A percentile compares a stretch with the other conserved stretches of the same genome.
Conservation (phyloP, 2,329 filamentous ascomycete genomes). For the Cercospora janseana region DNA sequence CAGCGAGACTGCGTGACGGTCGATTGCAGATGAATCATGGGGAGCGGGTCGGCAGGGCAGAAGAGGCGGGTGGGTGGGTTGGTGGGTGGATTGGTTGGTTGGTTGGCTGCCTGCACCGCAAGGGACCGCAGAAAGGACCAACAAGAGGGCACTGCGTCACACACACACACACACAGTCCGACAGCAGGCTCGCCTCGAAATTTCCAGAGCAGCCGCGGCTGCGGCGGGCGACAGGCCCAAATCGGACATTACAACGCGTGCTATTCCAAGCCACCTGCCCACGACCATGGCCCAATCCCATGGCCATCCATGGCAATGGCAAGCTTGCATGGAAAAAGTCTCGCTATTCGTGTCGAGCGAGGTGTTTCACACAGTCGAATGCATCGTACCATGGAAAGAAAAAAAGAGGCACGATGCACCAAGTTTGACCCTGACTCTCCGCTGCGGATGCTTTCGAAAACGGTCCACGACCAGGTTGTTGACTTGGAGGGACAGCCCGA, state of each 20-base stretch:
- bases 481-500: too few species aligned
- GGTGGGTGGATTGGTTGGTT: not conserved
- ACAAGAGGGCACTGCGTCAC: not conserved
- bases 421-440: too few species aligned
- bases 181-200: constrained; percentile 18
- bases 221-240: constrained; percentile 5
- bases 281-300: too few species aligned
- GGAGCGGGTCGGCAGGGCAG: not conserved
- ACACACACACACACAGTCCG: not conserved
- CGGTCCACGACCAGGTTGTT: too few species aligned
- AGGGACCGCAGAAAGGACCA: too few species aligned
- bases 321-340: not conserved
- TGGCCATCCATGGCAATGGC: constrained; percentile 4
- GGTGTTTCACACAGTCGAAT: too few species aligned
- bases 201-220: not conserved
- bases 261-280: constrained; percentile 12
- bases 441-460: too few species aligned
- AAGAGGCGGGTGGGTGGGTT: not conserved
- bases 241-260: constrained; percentile 6
- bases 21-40: not conserved
- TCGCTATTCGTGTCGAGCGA: too few species aligned
- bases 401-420: too few species aligned
- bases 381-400: too few species aligned
- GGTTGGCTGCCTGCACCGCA: too few species aligned
- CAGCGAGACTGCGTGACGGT: not conserved